Evolutionary conservation across 441 rosid genomes (phyloP).

Genomic region (Adansonia grandidieri): DNA sequence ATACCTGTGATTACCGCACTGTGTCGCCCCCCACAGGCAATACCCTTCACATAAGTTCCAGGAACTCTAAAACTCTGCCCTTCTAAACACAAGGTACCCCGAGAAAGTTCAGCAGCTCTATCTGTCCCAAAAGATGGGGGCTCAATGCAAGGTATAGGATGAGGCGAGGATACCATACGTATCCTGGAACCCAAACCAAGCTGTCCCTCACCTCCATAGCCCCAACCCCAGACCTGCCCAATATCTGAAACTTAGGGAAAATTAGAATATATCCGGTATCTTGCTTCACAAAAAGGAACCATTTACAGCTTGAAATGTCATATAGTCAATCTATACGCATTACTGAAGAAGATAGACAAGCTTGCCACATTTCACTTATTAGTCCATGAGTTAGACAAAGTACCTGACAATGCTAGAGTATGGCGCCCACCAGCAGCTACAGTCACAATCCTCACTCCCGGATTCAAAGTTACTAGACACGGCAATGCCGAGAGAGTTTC

Average conservation of each 20-base stretch:
- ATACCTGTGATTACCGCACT: conserved; percentile 91
- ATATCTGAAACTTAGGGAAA: conserved; percentile 69
- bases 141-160: conserved; percentile 79
- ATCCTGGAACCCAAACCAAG: conserved; percentile 95
- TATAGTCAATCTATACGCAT: conserved; percentile 14
- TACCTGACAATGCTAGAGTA: conserved; percentile 92
- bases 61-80: conserved; percentile 65
- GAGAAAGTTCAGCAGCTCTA: conserved; percentile 49
- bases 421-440: conserved; percentile 99
- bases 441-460: conserved; percentile 74
- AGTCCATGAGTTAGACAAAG: conserved; percentile 19
- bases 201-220: conserved; percentile 99
- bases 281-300: conserved; percentile 33
- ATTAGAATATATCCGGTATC: conserved; percentile 44
- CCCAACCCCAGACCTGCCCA: conserved; percentile 99
- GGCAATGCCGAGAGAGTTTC: conserved; percentile 81
- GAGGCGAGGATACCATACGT: conserved; percentile 92
- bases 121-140: conserved; percentile 62
- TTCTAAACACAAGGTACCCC: conserved; percentile 57
- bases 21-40: conserved; percentile 97
- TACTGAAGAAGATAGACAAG: conserved; percentile 17
- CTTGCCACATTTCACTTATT: background rate
- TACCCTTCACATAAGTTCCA: conserved; percentile 81
- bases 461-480: conserved; percentile 80
- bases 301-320: conserved; percentile 35